Percentiles rank a stretch among this genome's conserved stretches.
These are phyloP conservation scores for Candida mesenterica DNA, from an alignment of 1,139 yeast genomes.

Conservation along the genomic window DNA sequence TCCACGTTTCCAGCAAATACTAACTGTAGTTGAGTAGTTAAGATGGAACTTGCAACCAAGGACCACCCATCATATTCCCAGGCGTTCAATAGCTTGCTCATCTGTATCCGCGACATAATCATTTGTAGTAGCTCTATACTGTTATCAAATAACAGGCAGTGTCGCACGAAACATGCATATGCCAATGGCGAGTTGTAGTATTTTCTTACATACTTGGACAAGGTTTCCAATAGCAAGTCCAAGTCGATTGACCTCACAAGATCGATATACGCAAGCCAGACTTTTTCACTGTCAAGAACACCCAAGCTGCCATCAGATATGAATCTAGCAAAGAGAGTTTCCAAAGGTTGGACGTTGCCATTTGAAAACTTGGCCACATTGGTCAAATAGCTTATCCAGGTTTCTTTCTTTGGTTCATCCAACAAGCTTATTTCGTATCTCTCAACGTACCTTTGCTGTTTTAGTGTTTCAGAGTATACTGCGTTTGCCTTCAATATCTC, in stretches of 20 bases:
- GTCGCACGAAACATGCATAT: neutral
- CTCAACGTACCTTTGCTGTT: conserved; percentile 27
- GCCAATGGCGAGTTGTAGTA: conserved; percentile 9
- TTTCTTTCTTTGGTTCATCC: conserved; percentile 16
- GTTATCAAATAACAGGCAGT: neutral
- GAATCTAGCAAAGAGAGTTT: conserved; percentile 8
- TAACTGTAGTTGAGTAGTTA: conserved; percentile 14
- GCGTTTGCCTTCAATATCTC: conserved; percentile 40
- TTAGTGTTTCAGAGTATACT: conserved; percentile 29
- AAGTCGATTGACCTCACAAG: conserved; percentile 7
- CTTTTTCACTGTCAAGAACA: neutral
- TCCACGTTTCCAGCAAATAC: conserved; percentile 12
- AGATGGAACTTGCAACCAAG: conserved; percentile 28
- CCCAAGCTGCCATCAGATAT: neutral
- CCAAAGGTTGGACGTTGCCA: conserved; percentile 8
- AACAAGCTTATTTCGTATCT: conserved; percentile 21
- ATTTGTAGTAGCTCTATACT: neutral
- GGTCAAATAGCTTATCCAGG: conserved; percentile 36
- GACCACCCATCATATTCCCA: conserved; percentile 36
- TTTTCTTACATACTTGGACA: conserved; percentile 20
- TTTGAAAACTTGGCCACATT: conserved; percentile 22
- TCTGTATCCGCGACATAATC: conserved; percentile 3
- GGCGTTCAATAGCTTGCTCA: conserved; percentile 10
- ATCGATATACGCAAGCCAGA: conserved; percentile 8
- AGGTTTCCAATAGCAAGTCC: conserved; percentile 13